phyloP scores from a whole-genome alignment of 768 basidiomycete species.

The Tubosaeta brunneosetosa region DNA sequence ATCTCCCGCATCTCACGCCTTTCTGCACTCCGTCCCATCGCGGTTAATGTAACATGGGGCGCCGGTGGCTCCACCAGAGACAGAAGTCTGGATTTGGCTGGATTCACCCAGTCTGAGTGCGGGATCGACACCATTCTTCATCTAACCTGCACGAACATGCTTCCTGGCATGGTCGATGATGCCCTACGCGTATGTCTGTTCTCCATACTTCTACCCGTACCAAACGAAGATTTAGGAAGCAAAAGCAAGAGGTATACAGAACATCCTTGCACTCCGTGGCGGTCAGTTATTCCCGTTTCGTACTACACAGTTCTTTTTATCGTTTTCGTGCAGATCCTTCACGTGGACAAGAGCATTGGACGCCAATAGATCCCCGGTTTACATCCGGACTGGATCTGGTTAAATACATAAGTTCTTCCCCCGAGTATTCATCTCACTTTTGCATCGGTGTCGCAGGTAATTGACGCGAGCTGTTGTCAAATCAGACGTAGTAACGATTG shows the following conservation, averaged over 20 bases:
- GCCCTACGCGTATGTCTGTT: constrained; percentile 63
- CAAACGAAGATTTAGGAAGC: constrained; percentile 50
- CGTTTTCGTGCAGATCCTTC: constrained; percentile 66
- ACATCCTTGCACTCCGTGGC: constrained; percentile 88
- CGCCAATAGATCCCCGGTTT: constrained; percentile 78
- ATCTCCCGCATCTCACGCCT: constrained; percentile 83
- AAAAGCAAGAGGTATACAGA: constrained; percentile 78
- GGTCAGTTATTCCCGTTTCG: constrained; percentile 41
- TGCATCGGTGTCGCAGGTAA: constrained; percentile 93
- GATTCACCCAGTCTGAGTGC: constrained; percentile 65
- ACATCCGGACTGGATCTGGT: constrained; percentile 87
- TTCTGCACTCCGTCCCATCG: constrained; percentile 70
- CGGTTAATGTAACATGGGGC: constrained; percentile 95
- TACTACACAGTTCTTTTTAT: background rate
- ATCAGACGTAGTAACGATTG: background rate
- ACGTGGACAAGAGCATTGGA: constrained; percentile 91
- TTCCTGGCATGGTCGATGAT: constrained; percentile 78
- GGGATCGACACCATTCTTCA: constrained; percentile 87
- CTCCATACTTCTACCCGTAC: background rate
- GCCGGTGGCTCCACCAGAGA: constrained; percentile 92
- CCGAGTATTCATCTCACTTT: constrained; percentile 78
- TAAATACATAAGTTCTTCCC: constrained; percentile 72
- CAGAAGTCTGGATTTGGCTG: constrained; percentile 81
- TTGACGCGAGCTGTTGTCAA: background rate
- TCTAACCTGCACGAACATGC: constrained; percentile 97